A percentile compares a stretch with the other conserved stretches of the same genome.
Conservation (phyloP, 2,329 filamentous ascomycete genomes). For the Fusarium mangiferae region DNA sequence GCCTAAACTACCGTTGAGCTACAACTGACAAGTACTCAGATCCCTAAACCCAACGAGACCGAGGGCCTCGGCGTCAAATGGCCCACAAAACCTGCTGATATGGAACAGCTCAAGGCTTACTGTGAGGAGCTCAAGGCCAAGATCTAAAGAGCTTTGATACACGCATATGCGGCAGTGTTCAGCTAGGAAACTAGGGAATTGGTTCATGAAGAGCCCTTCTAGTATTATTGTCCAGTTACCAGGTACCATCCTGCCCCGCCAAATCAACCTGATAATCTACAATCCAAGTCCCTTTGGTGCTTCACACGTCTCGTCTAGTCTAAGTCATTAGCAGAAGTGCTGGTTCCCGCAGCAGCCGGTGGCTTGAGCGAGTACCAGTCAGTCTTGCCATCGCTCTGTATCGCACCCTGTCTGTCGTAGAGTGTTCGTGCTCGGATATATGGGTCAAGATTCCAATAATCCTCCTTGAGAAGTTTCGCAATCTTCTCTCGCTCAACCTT, state of each 20-base stretch:
- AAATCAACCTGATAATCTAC: constrained; percentile 20
- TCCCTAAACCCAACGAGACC: constrained; percentile 87
- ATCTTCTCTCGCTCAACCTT: constrained; percentile 69
- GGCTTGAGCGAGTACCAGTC: constrained; percentile 70
- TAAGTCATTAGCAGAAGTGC: constrained; percentile 58
- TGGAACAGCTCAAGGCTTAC: constrained; percentile 83
- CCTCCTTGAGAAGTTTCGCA: constrained; percentile 71
- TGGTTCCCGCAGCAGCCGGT: constrained; percentile 21
- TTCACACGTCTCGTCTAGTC: constrained; percentile 50
- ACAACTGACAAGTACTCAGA: constrained; percentile 60
- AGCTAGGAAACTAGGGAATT: constrained; percentile 4
- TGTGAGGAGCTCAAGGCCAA: constrained; percentile 88
- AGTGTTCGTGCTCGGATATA: constrained; percentile 84
- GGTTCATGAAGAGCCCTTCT: constrained; percentile 22
- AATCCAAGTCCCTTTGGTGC: constrained; percentile 7
- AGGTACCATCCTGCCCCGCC: background rate
- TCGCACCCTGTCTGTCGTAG: constrained; percentile 83
- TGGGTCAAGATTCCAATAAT: constrained; percentile 92
- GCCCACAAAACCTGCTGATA: constrained; percentile 80
- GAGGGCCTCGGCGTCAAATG: constrained; percentile 85
- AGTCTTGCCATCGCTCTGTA: constrained; percentile 73
- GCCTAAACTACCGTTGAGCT: background rate
- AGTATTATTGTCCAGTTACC: constrained; percentile 28
- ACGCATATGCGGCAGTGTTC: background rate
- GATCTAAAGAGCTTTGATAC: constrained; percentile 66